These are phyloP conservation scores for Candida morakotiae DNA, from an alignment of 805 yeast species.

Conservation along the genomic window DNA sequence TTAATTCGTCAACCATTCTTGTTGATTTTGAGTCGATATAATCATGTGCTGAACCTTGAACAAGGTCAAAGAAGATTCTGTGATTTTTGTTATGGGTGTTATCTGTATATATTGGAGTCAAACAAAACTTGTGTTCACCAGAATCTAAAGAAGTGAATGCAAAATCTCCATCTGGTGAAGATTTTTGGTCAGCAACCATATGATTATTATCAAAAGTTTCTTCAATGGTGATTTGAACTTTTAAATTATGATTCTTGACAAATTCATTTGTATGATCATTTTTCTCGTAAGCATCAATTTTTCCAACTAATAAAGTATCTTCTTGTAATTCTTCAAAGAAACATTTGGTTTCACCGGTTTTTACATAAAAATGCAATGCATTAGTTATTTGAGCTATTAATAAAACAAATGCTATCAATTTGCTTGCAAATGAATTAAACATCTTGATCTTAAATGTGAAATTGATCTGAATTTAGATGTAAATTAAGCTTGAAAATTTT, in stretches of 20 bases:
- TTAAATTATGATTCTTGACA: constrained; percentile 51
- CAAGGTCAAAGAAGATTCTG: constrained; percentile 71
- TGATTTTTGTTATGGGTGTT: constrained; percentile 63
- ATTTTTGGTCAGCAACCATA: constrained; percentile 66
- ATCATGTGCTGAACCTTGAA: constrained; percentile 58
- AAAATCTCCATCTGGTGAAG: constrained; percentile 59
- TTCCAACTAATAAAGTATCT: constrained; percentile 78
- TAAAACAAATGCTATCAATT: constrained; percentile 8
- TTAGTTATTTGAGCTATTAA: constrained; percentile 14
- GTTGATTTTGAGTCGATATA: constrained; percentile 60
- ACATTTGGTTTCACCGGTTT: constrained; percentile 74
- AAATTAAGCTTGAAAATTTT: constrained; percentile 2
- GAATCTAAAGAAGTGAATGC: constrained; percentile 77
- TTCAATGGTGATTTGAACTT: constrained; percentile 66
- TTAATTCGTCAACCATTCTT: constrained; percentile 44
- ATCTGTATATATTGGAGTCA: constrained; percentile 58
- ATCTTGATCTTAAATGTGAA: too few relatives aligned
- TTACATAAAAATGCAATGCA: constrained; percentile 75
- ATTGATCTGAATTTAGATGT: not conserved
- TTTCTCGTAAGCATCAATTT: constrained; percentile 63
- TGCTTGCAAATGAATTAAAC: constrained; percentile 6
- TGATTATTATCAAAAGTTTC: constrained; percentile 78
- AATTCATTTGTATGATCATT: constrained; percentile 44
- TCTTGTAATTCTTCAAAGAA: constrained; percentile 77
- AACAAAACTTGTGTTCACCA: constrained; percentile 83